Evolutionary conservation across 2,329 filamentous ascomycete species (phyloP).

Genomic region (Westerdykella ornata): DNA sequence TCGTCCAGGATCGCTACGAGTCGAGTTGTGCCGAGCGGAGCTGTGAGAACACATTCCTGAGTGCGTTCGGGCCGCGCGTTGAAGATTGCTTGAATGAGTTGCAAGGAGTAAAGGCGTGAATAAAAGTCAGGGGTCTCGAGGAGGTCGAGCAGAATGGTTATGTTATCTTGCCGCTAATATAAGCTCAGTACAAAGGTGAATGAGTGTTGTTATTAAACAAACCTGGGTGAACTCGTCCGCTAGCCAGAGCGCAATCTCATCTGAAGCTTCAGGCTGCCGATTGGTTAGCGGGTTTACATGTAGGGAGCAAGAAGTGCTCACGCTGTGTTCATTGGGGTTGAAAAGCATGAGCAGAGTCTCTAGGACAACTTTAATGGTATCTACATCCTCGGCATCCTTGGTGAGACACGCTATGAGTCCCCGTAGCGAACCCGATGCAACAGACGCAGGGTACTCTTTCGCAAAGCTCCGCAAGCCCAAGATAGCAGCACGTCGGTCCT

Average conservation of each 20-base stretch:
- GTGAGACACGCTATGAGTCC: constrained; percentile 78
- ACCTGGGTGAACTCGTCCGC: constrained; percentile 96
- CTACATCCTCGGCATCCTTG: constrained; percentile 88
- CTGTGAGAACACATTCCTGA: constrained; percentile 87
- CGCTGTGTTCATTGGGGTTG: constrained; percentile 57
- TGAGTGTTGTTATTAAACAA: constrained; percentile 20
- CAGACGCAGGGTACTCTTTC: constrained; percentile 91
- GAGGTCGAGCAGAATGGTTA: constrained; percentile 81
- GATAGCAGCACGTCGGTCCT: constrained; percentile 90
- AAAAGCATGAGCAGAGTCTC: constrained; percentile 96
- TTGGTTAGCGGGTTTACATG: constrained; percentile 1
- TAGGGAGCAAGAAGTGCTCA: constrained; percentile 31
- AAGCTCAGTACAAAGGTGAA: constrained; percentile 43
- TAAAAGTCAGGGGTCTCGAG: constrained; percentile 85
- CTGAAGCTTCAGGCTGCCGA: constrained; percentile 77
- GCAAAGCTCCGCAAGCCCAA: constrained; percentile 90
- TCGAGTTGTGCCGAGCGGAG: constrained; percentile 79
- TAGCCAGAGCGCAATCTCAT: constrained; percentile 92
- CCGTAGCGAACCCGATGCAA: constrained; percentile 85
- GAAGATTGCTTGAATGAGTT: constrained; percentile 80
- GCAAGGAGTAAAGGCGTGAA: constrained; percentile 81
- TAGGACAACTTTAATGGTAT: constrained; percentile 89
- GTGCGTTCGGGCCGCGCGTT: constrained; percentile 81
- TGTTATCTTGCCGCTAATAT: constrained; percentile 82
- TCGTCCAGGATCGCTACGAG: constrained; percentile 82